phyloP scores from a whole-genome alignment of 805 yeast species.

The Starmerella floricola region DNA sequence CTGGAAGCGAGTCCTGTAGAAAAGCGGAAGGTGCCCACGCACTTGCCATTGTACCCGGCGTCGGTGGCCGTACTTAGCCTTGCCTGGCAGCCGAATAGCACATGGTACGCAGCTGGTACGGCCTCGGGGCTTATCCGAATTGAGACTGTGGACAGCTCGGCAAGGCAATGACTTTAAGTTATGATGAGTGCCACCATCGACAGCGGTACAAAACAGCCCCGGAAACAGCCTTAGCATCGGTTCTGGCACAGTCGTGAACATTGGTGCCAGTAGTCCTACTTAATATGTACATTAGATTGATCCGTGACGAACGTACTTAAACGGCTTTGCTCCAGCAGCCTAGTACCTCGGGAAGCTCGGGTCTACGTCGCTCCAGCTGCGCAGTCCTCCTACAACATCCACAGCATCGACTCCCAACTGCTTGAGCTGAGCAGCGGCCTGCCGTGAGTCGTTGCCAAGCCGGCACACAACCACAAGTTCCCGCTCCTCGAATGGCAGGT shows the following conservation, averaged over 20 bases:
- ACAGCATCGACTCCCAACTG: slow-evolving; percentile 41
- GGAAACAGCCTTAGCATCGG: too few relatives aligned
- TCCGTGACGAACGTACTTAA: too few relatives aligned
- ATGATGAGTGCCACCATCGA: too few relatives aligned
- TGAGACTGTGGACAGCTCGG: slow-evolving; percentile 13
- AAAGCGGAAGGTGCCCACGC: slow-evolving; percentile 20
- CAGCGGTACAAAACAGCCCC: too few relatives aligned
- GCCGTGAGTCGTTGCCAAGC: slow-evolving; percentile 81
- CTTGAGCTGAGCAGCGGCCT: slow-evolving; percentile 49
- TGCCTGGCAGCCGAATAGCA: slow-evolving; percentile 52
- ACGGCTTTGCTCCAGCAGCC: background rate
- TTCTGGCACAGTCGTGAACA: too few relatives aligned
- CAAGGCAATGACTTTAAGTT: too few relatives aligned
- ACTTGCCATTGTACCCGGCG: slow-evolving; percentile 34
- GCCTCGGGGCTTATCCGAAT: slow-evolving; percentile 41
- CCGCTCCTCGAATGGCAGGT: slow-evolving; percentile 19
- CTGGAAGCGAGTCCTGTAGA: slow-evolving; percentile 30
- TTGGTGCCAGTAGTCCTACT: too few relatives aligned
- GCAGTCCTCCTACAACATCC: slow-evolving; percentile 72
- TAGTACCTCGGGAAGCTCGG: slow-evolving; percentile 51
- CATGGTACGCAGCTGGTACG: slow-evolving; percentile 42
- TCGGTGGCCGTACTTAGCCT: slow-evolving; percentile 39
- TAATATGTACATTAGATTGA: too few relatives aligned
- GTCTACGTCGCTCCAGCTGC: slow-evolving; percentile 57
- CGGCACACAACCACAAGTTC: slow-evolving; percentile 61